Conservation (phyloP, 352 stramenopile genomes). For the Plasmopara viticola region DNA sequence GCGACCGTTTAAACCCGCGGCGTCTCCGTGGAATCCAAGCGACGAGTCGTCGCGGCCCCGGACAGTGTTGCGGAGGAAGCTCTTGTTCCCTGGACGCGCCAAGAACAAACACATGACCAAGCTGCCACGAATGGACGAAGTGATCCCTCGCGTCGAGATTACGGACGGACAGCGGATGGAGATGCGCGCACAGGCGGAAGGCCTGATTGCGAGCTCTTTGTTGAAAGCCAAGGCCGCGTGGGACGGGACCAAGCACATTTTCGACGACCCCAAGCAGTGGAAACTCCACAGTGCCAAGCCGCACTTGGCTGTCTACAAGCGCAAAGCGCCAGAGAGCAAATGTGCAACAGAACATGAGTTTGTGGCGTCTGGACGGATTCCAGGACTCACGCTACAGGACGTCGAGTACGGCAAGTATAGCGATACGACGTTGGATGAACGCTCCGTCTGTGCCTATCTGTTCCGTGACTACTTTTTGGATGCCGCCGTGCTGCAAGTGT, state of each 20-base stretch:
- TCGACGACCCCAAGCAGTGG: slow-evolving; percentile 53
- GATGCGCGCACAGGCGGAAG: slow-evolving; percentile 33
- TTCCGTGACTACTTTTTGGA: slow-evolving; percentile 65
- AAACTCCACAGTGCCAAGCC: slow-evolving; percentile 57
- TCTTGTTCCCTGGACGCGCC: slow-evolving; percentile 20
- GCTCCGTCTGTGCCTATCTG: slow-evolving; percentile 47
- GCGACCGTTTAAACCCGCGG: slow-evolving; percentile 15
- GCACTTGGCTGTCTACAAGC: slow-evolving; percentile 45
- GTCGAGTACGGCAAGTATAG: slow-evolving; percentile 64
- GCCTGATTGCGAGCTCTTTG: slow-evolving; percentile 31
- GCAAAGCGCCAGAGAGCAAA: slow-evolving; percentile 15
- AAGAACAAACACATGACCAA: slow-evolving; percentile 23
- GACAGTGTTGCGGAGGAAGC: slow-evolving; percentile 17
- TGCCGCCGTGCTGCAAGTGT: slow-evolving; percentile 53
- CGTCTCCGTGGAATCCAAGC: slow-evolving; percentile 11
- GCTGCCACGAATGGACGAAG: slow-evolving; percentile 31
- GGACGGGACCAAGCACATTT: slow-evolving; percentile 54
- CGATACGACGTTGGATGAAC: slow-evolving; percentile 65
- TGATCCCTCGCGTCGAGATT: slow-evolving; percentile 27
- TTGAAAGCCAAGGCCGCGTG: slow-evolving; percentile 43
- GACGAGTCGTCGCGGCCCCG: slow-evolving; percentile 6
- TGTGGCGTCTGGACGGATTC: slow-evolving; percentile 46
- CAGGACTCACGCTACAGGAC: slow-evolving; percentile 51
- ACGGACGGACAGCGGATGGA: slow-evolving; percentile 19
- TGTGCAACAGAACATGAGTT: slow-evolving; percentile 35